A percentile compares a stretch with the other conserved stretches of the same genome.
These are phyloP conservation scores for Solanum acaule DNA, from an alignment of 257 asterid genomes.

Conservation along the genomic window DNA sequence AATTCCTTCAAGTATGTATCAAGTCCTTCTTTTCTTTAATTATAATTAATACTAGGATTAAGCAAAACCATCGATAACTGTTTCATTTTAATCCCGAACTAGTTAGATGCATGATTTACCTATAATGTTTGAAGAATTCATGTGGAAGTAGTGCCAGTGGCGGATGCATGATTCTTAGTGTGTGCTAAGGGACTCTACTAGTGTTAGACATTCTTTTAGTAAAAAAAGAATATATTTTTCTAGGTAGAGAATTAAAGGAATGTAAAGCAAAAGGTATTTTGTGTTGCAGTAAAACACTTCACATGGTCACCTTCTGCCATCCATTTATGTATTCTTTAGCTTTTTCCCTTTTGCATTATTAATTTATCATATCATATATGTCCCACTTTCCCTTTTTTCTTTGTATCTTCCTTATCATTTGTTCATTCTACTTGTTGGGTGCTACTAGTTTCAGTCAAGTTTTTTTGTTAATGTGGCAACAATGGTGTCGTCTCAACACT, in stretches of 20 bases:
- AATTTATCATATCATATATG: background rate
- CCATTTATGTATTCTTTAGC: background rate
- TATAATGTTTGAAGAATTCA: background rate
- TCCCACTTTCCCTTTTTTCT: background rate
- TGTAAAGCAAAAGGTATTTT: conserved; percentile 34
- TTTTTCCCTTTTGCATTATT: conserved; percentile 4
- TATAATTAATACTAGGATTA: background rate
- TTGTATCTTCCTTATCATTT: background rate
- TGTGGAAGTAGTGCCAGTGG: background rate
- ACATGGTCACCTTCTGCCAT: background rate
- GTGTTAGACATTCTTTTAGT: background rate
- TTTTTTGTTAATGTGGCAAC: background rate
- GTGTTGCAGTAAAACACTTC: conserved; percentile 12
- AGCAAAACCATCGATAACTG: background rate
- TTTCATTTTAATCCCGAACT: background rate
- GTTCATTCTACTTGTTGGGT: background rate
- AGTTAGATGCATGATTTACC: background rate
- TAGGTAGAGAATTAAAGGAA: conserved; percentile 11
- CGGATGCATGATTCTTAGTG: too few relatives aligned
- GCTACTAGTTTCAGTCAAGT: background rate
- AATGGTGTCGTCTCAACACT: background rate
- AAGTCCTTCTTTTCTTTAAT: background rate
- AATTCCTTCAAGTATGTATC: background rate
- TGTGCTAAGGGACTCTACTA: background rate
- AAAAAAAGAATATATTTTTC: background rate